Evolutionary conservation across 1,139 yeast species (phyloP), one percentile per base, ranked within the genome.

Genomic region (Scheffersomyces lignicola): DNA sequence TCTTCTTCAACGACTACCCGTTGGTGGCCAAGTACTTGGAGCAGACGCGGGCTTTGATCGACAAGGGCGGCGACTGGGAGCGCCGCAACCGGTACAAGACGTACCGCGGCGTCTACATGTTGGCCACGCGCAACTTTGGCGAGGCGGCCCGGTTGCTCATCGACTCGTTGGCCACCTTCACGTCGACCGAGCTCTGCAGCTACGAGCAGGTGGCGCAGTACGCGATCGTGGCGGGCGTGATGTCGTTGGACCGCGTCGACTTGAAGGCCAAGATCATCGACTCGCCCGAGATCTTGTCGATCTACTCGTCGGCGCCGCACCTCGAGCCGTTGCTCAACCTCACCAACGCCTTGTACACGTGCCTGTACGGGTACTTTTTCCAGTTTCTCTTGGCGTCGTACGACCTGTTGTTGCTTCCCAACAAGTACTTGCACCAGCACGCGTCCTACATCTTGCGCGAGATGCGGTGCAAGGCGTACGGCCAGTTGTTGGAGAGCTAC

Each of bases 11-110:
- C 53, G 96, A 92, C 63, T 82, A 80, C 53, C 65, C 67, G 10
- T 78, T 77, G 47, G 85, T 86, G 30, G 76, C 81, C 40, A 80
- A 81, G 51, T 82, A 83, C 54, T 73, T 94, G 51, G 95, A 84
- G 38, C 82, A 82, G 47, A 79, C 83, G 26, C 80, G 84, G 53
- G 57, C 67, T 29, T 69, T 87, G 55, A 88, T 92, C 52, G 98
- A 92, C 52, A 84, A 88, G 53, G 98, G 98, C 35, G 98, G 98
- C 40, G 99, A 92, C 59, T 92, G 99, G 98, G 98, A 94, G 64
- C 86, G 98, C 60, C 80, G 96, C 55, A 92, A 94, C 65, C 73
- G 96, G 49, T 88, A 78, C 69, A 92, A 94, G 66, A 88, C 97
- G 6, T 94, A 92, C 63, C 66, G 78, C 43, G 98, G 98, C 15